Percentiles rank a stretch among this genome's conserved stretches.
Evolutionary conservation across 2,329 filamentous ascomycete species (phyloP).

Genomic region (Diaporthe vaccinii): DNA sequence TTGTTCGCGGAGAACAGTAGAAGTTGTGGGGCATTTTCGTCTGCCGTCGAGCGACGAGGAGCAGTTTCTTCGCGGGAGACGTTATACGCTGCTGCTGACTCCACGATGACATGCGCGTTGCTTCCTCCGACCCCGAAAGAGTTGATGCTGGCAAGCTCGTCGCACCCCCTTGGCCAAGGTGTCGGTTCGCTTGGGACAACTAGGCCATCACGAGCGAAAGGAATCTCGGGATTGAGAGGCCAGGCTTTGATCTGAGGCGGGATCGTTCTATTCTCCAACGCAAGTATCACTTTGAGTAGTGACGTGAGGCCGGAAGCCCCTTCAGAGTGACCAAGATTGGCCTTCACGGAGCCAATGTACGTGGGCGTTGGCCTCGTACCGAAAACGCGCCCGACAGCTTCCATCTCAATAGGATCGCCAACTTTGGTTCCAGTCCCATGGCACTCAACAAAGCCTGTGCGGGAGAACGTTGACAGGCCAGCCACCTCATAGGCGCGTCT

Average conservation of each 20-base stretch:
- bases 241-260: slow-evolving; percentile 45
- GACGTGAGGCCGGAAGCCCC: slow-evolving; percentile 57
- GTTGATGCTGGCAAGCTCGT: slow-evolving; percentile 44
- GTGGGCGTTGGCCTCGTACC: slow-evolving; percentile 42
- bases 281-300: slow-evolving; percentile 59
- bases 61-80: slow-evolving; percentile 53
- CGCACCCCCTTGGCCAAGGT: slow-evolving; percentile 49
- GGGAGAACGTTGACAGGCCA: slow-evolving; percentile 42
- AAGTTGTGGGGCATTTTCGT: background rate
- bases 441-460: slow-evolving; percentile 52
- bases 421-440: slow-evolving; percentile 52
- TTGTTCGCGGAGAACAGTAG: slow-evolving; percentile 21
- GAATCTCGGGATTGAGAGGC: slow-evolving; percentile 47
- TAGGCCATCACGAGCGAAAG: slow-evolving; percentile 47
- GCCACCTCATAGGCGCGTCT: slow-evolving; percentile 48
- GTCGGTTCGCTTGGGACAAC: slow-evolving; percentile 43
- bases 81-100: slow-evolving; percentile 45
- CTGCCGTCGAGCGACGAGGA: slow-evolving; percentile 43
- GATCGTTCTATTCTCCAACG: slow-evolving; percentile 55
- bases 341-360: slow-evolving; percentile 48
- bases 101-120: slow-evolving; percentile 38
- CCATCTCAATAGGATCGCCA: slow-evolving; percentile 54
- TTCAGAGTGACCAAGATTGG: slow-evolving; percentile 61
- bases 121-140: background rate
- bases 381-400: slow-evolving; percentile 51